Percentiles rank a stretch among this genome's conserved stretches.
phyloP scores from a whole-genome alignment of 164 flowering plant species.

The Santalum album region DNA sequence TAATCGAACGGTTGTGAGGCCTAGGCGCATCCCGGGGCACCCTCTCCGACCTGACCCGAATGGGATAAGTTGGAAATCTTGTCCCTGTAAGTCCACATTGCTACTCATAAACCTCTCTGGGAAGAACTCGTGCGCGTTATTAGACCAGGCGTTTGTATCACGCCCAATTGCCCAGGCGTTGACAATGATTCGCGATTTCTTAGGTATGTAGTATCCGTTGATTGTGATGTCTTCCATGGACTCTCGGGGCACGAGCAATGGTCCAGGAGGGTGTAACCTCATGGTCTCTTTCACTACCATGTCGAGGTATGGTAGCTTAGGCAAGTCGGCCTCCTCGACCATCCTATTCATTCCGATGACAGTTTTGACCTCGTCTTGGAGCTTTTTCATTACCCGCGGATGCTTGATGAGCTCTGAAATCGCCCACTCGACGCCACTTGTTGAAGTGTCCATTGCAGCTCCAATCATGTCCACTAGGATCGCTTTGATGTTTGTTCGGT shows the following conservation, averaged over 20 bases:
- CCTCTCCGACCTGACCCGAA: conserved; percentile 16
- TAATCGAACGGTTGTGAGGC: neutral
- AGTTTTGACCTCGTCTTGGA: conserved; percentile 13
- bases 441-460: neutral
- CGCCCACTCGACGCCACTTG: neutral
- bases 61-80: conserved; percentile 10
- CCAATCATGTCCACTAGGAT: neutral
- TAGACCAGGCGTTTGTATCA: conserved; percentile 21
- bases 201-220: conserved; percentile 16
- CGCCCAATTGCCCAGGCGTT: conserved; percentile 27
- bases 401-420: neutral
- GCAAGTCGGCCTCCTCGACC: conserved; percentile 23
- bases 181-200: conserved; percentile 18
- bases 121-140: conserved; percentile 6
- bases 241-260: conserved; percentile 25
- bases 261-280: conserved; percentile 26
- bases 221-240: conserved; percentile 17
- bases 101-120: conserved; percentile 13
- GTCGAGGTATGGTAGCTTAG: conserved; percentile 16
- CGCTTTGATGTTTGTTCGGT: neutral
- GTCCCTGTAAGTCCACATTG: conserved; percentile 9
- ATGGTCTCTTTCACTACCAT: conserved; percentile 28
- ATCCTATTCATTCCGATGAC: conserved; percentile 12
- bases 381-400: conserved; percentile 6
- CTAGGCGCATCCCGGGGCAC: conserved; percentile 11